Evolutionary conservation across 1,284 basidiomycete species (phyloP).

Genomic region (Pyrrhoderma lamaoense): DNA sequence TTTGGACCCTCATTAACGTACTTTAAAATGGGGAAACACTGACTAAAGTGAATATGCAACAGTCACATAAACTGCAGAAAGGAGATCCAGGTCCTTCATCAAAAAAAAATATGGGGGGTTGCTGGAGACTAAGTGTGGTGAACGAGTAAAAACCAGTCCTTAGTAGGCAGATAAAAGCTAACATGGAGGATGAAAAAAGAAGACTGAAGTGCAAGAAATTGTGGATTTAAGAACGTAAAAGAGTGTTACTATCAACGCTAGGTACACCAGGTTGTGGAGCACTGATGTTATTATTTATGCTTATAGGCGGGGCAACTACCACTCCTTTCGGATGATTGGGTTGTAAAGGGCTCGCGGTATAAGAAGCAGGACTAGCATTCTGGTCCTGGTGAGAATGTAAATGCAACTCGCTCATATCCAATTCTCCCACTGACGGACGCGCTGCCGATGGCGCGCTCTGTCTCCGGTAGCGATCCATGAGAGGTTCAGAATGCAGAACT

Average conservation of each 20-base stretch:
- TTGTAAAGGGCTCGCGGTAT: conserved; percentile 6
- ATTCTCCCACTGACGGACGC: conserved; percentile 4
- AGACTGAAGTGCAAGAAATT: too few species aligned
- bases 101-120: too few species aligned
- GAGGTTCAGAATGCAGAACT: conserved; percentile 7
- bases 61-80: too few species aligned
- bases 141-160: too few species aligned
- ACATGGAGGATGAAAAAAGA: too few species aligned
- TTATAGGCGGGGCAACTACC: too few species aligned
- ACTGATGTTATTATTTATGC: background rate
- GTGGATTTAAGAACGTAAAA: background rate
- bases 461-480: conserved; percentile 13
- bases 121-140: too few species aligned
- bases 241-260: background rate
- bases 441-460: conserved; percentile 14
- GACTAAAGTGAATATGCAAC: too few species aligned
- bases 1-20: too few species aligned
- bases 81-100: too few species aligned
- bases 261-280: conserved; percentile 2
- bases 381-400: background rate
- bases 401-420: background rate
- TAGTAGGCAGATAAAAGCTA: too few species aligned
- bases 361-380: conserved; percentile 9
- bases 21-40: too few species aligned
- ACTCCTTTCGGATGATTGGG: background rate